Conservation (phyloP, 2,329 filamentous ascomycete species). For the Colletotrichum orchidophilum region DNA sequence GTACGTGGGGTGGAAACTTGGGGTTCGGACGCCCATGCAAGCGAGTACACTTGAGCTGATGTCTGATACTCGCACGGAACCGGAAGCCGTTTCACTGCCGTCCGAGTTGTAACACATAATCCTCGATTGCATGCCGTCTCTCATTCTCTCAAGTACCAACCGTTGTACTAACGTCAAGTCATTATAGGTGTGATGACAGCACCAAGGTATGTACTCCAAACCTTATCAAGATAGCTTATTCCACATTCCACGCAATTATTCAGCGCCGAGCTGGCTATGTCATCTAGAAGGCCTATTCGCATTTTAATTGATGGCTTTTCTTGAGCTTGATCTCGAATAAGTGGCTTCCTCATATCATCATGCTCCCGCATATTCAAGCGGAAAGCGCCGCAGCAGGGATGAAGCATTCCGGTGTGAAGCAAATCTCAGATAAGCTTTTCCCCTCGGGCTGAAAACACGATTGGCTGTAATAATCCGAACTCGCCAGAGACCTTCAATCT, state of each 20-base stretch:
- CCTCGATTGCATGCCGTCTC: too few relatives aligned
- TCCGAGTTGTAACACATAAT: constrained; percentile 1
- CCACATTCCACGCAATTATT: too few relatives aligned
- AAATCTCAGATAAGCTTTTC: not conserved
- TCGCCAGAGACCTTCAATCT: not conserved
- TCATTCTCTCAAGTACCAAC: not conserved
- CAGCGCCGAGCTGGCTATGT: too few relatives aligned
- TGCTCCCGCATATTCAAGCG: not conserved
- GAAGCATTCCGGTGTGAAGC: not conserved
- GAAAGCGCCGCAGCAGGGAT: not conserved
- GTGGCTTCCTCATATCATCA: not conserved
- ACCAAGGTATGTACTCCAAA: too few relatives aligned
- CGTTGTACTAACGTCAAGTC: too few relatives aligned
- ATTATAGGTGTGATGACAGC: too few relatives aligned
- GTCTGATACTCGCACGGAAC: constrained; percentile 30
- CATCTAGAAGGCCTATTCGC: too few relatives aligned
- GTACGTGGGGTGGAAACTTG: not conserved
- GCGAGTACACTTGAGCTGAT: not conserved
- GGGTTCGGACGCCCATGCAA: not conserved
- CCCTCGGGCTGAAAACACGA: not conserved
- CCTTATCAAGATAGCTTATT: too few relatives aligned
- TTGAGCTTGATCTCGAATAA: not conserved
- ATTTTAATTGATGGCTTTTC: not conserved
- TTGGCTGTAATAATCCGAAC: not conserved
- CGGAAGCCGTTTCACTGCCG: constrained; percentile 14